A percentile compares a stretch with the other conserved stretches of the same genome.
phyloP scores from a whole-genome alignment of 2,329 filamentous ascomycete species.

The Pyrenophora tritici-repentis region DNA sequence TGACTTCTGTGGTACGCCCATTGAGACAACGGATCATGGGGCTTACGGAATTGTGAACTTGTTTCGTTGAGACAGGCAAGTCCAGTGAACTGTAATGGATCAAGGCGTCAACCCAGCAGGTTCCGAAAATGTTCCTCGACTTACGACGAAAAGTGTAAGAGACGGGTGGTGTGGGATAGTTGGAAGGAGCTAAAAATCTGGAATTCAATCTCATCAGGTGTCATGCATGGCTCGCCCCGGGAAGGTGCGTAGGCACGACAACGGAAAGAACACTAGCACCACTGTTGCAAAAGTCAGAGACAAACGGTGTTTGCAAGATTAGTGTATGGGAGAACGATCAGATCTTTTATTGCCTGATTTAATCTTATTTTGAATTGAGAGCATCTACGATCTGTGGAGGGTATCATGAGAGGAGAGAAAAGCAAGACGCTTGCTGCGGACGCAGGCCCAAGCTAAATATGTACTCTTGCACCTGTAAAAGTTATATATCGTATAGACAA shows the following conservation, averaged over 20 bases:
- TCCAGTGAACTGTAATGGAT: background rate
- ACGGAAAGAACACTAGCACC: background rate
- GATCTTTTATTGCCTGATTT: too few species aligned
- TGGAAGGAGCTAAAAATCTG: too few species aligned
- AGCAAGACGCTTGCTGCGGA: background rate
- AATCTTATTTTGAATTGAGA: too few species aligned
- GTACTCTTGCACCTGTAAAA: background rate
- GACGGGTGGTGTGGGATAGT: too few species aligned
- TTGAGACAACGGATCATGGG: background rate
- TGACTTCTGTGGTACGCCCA: background rate
- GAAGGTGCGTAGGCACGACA: background rate
- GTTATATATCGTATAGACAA: background rate
- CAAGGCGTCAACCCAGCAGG: too few species aligned
- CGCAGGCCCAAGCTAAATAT: background rate
- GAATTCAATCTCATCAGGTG: background rate
- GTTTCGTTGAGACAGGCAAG: too few species aligned
- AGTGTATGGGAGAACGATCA: too few species aligned
- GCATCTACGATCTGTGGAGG: constrained; percentile 10
- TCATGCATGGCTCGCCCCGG: background rate
- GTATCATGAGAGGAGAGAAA: constrained; percentile 45
- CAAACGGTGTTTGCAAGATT: background rate
- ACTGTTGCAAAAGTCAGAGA: too few species aligned
- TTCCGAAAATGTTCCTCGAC: too few species aligned
- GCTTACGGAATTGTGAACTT: background rate
- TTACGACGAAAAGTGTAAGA: too few species aligned